Evolutionary conservation across 164 flowering plant species (phyloP), one percentile per base, ranked within the genome.

Genomic region (Sextonia rubra): DNA sequence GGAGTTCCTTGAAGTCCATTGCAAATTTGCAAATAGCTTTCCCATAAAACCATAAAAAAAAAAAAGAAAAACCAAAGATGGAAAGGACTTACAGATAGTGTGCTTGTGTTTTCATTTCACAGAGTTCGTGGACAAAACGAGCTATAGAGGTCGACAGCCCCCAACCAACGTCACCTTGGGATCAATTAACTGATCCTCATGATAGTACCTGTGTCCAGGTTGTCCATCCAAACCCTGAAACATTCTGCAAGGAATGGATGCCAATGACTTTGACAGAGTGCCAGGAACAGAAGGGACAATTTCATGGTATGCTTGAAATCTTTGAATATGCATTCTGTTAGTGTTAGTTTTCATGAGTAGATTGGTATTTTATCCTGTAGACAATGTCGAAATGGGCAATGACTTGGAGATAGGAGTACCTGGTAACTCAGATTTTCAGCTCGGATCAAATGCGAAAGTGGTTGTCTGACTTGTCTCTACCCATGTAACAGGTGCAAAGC

Each of bases 71-170:
- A 6, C 11, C 1, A 5, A 8, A 37, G 44, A 37, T 37, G 11
- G 9, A 37, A 37, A 37, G 44, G 44, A 8, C 44, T 7, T 37
- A 37, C 44, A 37, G 44, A 37, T 37, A 37, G 44, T 37, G 44
- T 8, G 44, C 44, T 37, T 37, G 44, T 44, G 11, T 8, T 8
- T 71, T 64, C 60, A 15, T 37, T 79, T 72, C 73, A 70, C 87
- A 90, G 94, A 88, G 84, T 80, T 87, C 94, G 29, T 85, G 91
- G 90, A 86, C 89, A 71, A 85, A 84, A 78, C 71, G 75, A 65
- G 83, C 82, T 11, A 77, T 78, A 27, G 91, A 87, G 80, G 84
- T 80, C 79, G 86, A 86, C 66, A 80, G 87, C 68, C 88, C 91
- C 25, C 81, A 71, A 29, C 81, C 76, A 30, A 65, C 74, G 76